phyloP scores from a whole-genome alignment of 1,284 basidiomycete genomes.

The Schizophyllum amplum region DNA sequence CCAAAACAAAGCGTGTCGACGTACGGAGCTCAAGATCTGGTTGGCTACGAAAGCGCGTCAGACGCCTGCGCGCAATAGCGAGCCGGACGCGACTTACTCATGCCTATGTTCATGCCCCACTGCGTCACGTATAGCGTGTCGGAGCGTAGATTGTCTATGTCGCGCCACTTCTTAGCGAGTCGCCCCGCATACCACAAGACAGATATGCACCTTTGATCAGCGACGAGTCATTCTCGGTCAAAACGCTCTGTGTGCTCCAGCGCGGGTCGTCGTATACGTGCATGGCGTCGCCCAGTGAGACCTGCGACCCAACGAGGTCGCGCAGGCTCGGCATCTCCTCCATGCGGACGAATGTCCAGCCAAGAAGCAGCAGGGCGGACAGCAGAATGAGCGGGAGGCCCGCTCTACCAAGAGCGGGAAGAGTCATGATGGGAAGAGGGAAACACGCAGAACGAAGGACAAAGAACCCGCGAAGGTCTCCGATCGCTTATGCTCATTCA shows the following conservation, averaged over 20 bases:
- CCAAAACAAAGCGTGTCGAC: too few relatives aligned
- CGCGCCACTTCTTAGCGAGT: background rate
- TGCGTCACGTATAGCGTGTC: background rate
- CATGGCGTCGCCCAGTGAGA: background rate
- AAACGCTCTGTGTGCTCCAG: background rate
- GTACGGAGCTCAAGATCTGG: slow-evolving; percentile 25
- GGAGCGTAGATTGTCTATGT: background rate
- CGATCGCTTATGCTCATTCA: too few relatives aligned
- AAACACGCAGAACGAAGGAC: too few relatives aligned
- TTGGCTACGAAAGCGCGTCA: slow-evolving; percentile 22
- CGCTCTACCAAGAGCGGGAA: too few relatives aligned
- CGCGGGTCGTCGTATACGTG: background rate
- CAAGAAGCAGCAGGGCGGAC: too few relatives aligned
- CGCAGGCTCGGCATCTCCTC: background rate
- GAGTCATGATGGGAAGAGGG: too few relatives aligned
- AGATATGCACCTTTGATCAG: background rate
- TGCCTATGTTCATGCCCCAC: background rate
- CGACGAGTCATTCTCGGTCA: background rate
- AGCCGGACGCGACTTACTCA: background rate
- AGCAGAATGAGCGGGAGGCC: too few relatives aligned
- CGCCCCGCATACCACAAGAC: background rate
- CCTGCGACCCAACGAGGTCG: background rate
- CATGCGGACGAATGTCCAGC: too few relatives aligned
- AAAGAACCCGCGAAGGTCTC: too few relatives aligned
- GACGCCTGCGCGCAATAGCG: too few relatives aligned